Percentiles rank a stretch among this genome's conserved stretches.
These are phyloP conservation scores for Iberis pinnata DNA, from an alignment of 345 rosid genomes.

Conservation along the genomic window DNA sequence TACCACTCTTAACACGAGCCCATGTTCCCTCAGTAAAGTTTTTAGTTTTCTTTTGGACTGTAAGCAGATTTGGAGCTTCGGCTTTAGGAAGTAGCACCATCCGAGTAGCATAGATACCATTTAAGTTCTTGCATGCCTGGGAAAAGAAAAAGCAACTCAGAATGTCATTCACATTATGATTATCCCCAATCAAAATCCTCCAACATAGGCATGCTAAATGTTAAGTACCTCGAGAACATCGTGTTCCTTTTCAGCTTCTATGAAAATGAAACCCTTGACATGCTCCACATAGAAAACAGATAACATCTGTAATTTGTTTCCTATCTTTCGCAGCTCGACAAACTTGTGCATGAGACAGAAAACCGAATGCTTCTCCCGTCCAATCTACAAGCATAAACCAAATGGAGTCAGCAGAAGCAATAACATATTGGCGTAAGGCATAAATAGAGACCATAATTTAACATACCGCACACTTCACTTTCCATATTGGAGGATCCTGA, in stretches of 20 bases:
- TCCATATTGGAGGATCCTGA: slow-evolving; percentile 72
- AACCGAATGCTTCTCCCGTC: slow-evolving; percentile 68
- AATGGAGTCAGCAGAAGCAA: slow-evolving; percentile 12
- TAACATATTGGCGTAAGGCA: neutral
- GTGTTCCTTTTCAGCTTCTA: slow-evolving; percentile 69
- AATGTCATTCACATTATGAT: slow-evolving; percentile 5
- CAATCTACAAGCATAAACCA: slow-evolving; percentile 47
- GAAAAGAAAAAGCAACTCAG: slow-evolving; percentile 14
- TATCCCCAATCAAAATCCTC: neutral
- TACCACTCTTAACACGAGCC: slow-evolving; percentile 88
- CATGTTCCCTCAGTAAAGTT: slow-evolving; percentile 61
- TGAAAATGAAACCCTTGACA: slow-evolving; percentile 63
- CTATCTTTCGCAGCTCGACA: slow-evolving; percentile 61
- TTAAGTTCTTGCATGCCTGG: slow-evolving; percentile 74
- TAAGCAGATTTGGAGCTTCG: slow-evolving; percentile 58
- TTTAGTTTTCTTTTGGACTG: slow-evolving; percentile 42
- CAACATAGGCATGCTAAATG: slow-evolving; percentile 1
- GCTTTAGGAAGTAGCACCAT: slow-evolving; percentile 48
- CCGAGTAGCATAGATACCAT: slow-evolving; percentile 59
- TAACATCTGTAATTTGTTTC: slow-evolving; percentile 50
- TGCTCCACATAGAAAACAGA: slow-evolving; percentile 75
- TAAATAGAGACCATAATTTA: neutral
- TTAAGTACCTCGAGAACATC: slow-evolving; percentile 65
- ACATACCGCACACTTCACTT: slow-evolving; percentile 84
- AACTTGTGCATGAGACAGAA: slow-evolving; percentile 95